phyloP scores from a whole-genome alignment of 805 yeast species.

The Saturnispora quitensis region DNA sequence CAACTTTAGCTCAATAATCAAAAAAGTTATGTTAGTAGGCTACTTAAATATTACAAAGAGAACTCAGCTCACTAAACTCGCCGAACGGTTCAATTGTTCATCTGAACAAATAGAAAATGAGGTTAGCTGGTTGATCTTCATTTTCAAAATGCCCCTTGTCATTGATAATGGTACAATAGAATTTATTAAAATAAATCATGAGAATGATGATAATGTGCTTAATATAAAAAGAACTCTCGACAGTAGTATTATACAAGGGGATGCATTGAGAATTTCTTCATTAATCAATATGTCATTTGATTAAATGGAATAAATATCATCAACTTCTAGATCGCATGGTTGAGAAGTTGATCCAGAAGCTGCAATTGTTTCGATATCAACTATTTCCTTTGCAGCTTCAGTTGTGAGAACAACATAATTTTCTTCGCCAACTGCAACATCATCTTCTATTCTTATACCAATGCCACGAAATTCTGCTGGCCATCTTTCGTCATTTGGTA shows the following conservation, averaged over 20 bases:
- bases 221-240: slow-evolving; percentile 8
- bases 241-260: slow-evolving; percentile 11
- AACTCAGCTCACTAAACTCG: slow-evolving; percentile 18
- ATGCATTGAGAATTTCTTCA: slow-evolving; percentile 2
- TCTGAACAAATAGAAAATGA: slow-evolving; percentile 12
- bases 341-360: slow-evolving; percentile 47
- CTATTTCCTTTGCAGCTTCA: slow-evolving; percentile 80
- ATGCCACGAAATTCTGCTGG: slow-evolving; percentile 79
- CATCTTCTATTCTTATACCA: slow-evolving; percentile 94
- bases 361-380: slow-evolving; percentile 67
- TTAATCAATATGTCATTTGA: slow-evolving; percentile 1
- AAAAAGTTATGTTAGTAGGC: background rate
- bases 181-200: slow-evolving; percentile 8
- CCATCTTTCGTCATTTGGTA: slow-evolving; percentile 64
- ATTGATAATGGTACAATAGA: slow-evolving; percentile 14
- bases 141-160: slow-evolving; percentile 21
- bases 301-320: slow-evolving; percentile 20
- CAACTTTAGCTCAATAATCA: background rate
- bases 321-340: slow-evolving; percentile 32
- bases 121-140: slow-evolving; percentile 14
- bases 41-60: slow-evolving; percentile 8
- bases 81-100: slow-evolving; percentile 15
- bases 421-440: slow-evolving; percentile 68
- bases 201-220: background rate
- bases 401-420: slow-evolving; percentile 53